Evolutionary conservation across 306 rosid species (phyloP), one percentile per base, ranked within the genome.

Genomic region (Medicago lupulina): DNA sequence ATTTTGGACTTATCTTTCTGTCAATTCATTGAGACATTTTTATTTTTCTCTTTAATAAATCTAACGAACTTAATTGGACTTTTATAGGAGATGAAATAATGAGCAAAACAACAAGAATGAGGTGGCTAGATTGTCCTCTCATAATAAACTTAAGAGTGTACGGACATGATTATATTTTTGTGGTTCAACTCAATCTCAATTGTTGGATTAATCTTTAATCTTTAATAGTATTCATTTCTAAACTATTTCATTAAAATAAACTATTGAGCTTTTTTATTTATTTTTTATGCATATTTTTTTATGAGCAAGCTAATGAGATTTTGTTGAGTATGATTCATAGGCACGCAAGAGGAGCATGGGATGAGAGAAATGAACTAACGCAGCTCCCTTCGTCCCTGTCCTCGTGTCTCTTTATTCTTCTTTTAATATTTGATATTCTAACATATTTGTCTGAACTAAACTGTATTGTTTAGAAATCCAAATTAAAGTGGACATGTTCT

Each of bases 1-100:
- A 75, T 81, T 88, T 87, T 92, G 93, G 87, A 75, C 43, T 70
- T 83, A 76, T 76, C 71, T 83, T 78, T 76, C 83, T 83, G 96
- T 92, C 96, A 78, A 82, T 51, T 90, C 91, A 79, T 34, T 68
- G n/a, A 58, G 72, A 70, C 62, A 44, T 54, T 21, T 53, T 74
- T 46, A 34, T 53, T 6, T 43, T 55, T 2, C 58, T 50, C 38
- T 57, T 65, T 23, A 70, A 82, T 85, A 76, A 68, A 82, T 77
- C 70, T 78, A 34, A 58, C 61, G 39, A 73, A 83, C 85, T 66
- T 61, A 61, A 61, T 61, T 67, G 67, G 74, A 68, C 73, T 65
- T 68, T 70, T 50, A 19, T 54, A 34, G 40, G 75, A 67, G 55
- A 21, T 53, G 16, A 46, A 23, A 67, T 67, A 49, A 67, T 44